These are phyloP conservation scores for Xylaria sp. DNA, from an alignment of 2,329 filamentous ascomycete genomes.

Conservation along the genomic window DNA sequence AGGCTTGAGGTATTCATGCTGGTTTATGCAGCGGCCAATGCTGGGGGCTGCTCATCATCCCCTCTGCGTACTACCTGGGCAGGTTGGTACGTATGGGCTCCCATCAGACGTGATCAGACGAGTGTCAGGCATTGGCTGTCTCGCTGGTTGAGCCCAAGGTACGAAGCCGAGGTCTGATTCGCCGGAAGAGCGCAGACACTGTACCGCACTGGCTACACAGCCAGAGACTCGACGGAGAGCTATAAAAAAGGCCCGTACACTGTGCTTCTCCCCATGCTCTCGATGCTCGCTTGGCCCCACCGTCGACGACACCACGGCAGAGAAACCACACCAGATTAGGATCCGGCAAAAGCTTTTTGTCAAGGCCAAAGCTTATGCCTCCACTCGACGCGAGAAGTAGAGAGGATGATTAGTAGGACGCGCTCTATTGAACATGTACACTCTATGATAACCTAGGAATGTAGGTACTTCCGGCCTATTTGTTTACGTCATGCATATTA, in stretches of 20 bases:
- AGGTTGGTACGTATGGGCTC: constrained; percentile 32
- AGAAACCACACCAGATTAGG: constrained; percentile 38
- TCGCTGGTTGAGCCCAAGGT: constrained; percentile 38
- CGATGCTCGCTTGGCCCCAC: constrained; percentile 38
- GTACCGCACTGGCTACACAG: constrained; percentile 43
- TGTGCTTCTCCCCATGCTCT: constrained; percentile 35
- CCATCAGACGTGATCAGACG: constrained; percentile 35
- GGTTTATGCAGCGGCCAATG: constrained; percentile 41
- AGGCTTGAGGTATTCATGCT: constrained; percentile 33
- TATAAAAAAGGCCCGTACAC: constrained; percentile 37
- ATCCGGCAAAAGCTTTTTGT: constrained; percentile 40
- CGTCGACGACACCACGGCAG: constrained; percentile 40
- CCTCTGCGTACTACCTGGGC: background rate
- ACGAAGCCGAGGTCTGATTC: constrained; percentile 37
- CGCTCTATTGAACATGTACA: constrained; percentile 40
- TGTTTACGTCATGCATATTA: constrained; percentile 40
- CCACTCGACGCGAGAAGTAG: constrained; percentile 7
- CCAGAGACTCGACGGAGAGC: constrained; percentile 30
- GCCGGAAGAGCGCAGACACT: constrained; percentile 32
- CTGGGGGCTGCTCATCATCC: constrained; percentile 29
- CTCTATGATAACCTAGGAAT: constrained; percentile 10
- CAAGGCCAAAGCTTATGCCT: constrained; percentile 17
- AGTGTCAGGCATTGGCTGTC: constrained; percentile 46
- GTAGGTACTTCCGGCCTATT: constrained; percentile 10
- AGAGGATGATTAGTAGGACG: constrained; percentile 32